Conservation (phyloP, 2,329 filamentous ascomycete species). For the Colletotrichum coccodes region DNA sequence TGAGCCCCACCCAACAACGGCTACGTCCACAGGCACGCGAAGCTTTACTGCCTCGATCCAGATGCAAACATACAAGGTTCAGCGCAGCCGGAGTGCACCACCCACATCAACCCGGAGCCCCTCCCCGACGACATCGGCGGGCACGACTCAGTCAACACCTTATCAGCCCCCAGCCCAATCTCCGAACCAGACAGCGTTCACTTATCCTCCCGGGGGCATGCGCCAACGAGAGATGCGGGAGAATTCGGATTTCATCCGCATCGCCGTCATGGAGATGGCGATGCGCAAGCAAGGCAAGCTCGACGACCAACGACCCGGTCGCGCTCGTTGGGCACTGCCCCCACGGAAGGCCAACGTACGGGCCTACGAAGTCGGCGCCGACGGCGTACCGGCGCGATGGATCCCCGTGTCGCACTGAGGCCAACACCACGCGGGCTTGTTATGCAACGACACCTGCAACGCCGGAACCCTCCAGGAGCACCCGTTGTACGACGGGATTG, state of each 20-base stretch:
- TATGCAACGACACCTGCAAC: not conserved
- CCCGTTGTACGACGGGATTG: not conserved
- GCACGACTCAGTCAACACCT: conserved; percentile 43
- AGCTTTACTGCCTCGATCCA: conserved; percentile 74
- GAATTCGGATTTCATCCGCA: conserved; percentile 76
- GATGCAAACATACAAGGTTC: conserved; percentile 76
- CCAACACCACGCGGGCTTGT: not conserved
- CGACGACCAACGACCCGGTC: conserved; percentile 72
- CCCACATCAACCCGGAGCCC: conserved; percentile 42
- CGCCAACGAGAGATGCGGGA: conserved; percentile 76
- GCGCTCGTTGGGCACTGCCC: conserved; percentile 75
- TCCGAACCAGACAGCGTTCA: conserved; percentile 42
- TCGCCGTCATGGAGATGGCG: conserved; percentile 78
- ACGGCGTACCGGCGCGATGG: conserved; percentile 71
- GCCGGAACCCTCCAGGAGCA: not conserved
- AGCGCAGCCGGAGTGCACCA: conserved; percentile 55
- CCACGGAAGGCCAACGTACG: conserved; percentile 66
- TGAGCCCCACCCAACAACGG: conserved; percentile 49
- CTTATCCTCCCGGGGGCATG: conserved; percentile 56
- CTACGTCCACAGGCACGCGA: conserved; percentile 38
- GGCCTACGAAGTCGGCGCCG: conserved; percentile 65
- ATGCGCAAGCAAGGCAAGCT: conserved; percentile 76
- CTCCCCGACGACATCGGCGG: conserved; percentile 43
- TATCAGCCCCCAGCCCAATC: conserved; percentile 43
- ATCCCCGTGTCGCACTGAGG: conserved; percentile 47